Evolutionary conservation across 179 eudicot genomes (phyloP).

Genomic region (Beta lomatogona): DNA sequence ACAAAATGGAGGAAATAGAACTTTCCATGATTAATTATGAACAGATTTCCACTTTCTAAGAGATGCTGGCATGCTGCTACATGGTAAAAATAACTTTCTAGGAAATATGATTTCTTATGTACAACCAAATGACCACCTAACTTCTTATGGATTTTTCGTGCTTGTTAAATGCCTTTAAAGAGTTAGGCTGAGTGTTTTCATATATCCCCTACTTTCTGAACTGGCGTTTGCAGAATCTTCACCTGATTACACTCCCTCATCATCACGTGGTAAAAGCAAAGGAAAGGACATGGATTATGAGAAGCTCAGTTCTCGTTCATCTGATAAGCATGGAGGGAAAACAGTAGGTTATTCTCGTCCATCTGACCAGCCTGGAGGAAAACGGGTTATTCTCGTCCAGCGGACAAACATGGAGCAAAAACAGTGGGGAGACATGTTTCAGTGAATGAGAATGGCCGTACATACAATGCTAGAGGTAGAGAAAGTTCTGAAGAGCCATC

Average conservation of each 20-base stretch:
- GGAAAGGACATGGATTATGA: conserved; percentile 31
- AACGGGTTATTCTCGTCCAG: conserved; percentile 10
- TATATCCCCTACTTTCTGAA: background rate
- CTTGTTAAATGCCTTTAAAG: no score
- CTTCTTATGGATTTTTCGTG: no score
- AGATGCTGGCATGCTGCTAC: no score
- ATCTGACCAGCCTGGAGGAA: conserved; percentile 28
- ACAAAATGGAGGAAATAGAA: no score
- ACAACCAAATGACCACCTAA: no score
- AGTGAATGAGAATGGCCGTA: conserved; percentile 38
- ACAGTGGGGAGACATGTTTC: conserved; percentile 29
- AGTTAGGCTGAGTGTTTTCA: background rate
- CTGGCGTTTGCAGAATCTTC: conserved; percentile 43
- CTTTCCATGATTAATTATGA: no score
- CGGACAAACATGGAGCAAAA: conserved; percentile 28
- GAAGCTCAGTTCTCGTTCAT: conserved; percentile 24
- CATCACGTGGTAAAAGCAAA: conserved; percentile 42
- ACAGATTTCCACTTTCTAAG: no score
- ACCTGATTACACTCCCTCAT: conserved; percentile 44
- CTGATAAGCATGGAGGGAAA: conserved; percentile 34
- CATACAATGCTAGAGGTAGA: conserved; percentile 29
- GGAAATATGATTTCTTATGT: no score
- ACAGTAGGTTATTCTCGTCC: conserved; percentile 13
- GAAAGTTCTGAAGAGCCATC: conserved; percentile 41
- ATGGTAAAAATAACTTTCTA: no score